These are phyloP conservation scores for Ilex aquifolium DNA, from an alignment of 257 asterid genomes.

Conservation along the genomic window DNA sequence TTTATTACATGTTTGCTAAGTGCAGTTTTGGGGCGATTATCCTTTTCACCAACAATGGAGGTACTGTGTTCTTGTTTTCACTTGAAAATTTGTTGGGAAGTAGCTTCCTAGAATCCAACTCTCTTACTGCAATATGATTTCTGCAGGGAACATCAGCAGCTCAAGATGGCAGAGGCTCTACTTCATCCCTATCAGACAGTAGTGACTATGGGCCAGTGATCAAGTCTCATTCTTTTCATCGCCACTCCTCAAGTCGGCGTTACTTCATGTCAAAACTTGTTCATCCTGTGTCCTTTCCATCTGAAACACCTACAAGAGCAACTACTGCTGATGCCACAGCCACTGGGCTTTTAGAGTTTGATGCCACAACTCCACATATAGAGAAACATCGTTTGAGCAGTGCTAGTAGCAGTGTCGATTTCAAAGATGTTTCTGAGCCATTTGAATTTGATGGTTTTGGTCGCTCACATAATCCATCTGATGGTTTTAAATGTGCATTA, in stretches of 20 bases:
- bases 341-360: slow-evolving; percentile 30
- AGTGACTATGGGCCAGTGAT: slow-evolving; percentile 65
- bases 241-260: slow-evolving; percentile 54
- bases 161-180: slow-evolving; percentile 70
- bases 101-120: background rate
- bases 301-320: slow-evolving; percentile 42
- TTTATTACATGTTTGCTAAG: slow-evolving; percentile 25
- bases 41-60: slow-evolving; percentile 92
- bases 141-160: slow-evolving; percentile 77
- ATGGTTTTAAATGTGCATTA: slow-evolving; percentile 63
- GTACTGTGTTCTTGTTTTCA: slow-evolving; percentile 26
- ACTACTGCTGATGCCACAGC: slow-evolving; percentile 16
- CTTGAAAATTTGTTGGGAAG: background rate
- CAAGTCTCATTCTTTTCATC: slow-evolving; percentile 64
- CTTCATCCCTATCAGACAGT: slow-evolving; percentile 85
- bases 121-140: background rate
- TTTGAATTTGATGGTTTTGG: slow-evolving; percentile 36
- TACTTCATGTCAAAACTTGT: slow-evolving; percentile 91
- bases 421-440: slow-evolving; percentile 52
- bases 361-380: slow-evolving; percentile 44
- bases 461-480: slow-evolving; percentile 42
- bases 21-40: slow-evolving; percentile 61
- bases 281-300: slow-evolving; percentile 74
- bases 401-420: slow-evolving; percentile 70
- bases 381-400: slow-evolving; percentile 59